Conservation (phyloP, 768 basidiomycete genomes). For the Coprinellus aureogranulatus region DNA sequence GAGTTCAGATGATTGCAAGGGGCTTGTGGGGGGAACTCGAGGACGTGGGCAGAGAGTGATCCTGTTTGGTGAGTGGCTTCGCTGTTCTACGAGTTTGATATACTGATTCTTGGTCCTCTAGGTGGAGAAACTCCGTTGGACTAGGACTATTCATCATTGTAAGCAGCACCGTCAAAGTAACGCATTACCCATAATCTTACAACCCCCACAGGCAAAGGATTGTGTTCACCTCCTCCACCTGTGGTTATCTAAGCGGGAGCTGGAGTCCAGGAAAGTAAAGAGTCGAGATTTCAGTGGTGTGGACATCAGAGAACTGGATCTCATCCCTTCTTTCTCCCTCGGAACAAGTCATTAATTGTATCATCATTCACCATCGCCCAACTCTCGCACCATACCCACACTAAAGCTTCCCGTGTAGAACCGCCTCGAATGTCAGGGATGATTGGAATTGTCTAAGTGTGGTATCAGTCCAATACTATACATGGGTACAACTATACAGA, state of each 20-base stretch:
- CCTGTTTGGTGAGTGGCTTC: constrained; percentile 78
- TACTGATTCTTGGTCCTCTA: constrained; percentile 11
- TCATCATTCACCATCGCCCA: no score
- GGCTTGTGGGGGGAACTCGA: constrained; percentile 55
- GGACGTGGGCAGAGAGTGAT: constrained; percentile 64
- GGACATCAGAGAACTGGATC: constrained; percentile 64
- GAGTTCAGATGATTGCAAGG: constrained; percentile 38
- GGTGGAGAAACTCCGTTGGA: constrained; percentile 69
- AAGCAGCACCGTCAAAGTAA: constrained; percentile 18
- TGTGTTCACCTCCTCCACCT: constrained; percentile 65
- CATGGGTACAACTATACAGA: no score
- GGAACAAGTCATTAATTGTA: no score
- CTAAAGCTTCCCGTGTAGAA: no score
- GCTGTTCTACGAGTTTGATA: no score
- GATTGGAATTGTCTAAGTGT: no score
- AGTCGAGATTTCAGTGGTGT: constrained; percentile 71
- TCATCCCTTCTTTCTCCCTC: constrained; percentile 24
- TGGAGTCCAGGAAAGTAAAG: constrained; percentile 66
- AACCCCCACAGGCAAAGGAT: constrained; percentile 31
- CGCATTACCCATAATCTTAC: neutral
- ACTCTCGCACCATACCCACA: no score
- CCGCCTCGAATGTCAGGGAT: no score
- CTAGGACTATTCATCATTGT: constrained; percentile 68
- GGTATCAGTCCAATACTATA: no score
- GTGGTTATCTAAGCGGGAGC: constrained; percentile 68